Evolutionary conservation across 179 eudicot species (phyloP).

Genomic region (Vitellaria paradoxa): DNA sequence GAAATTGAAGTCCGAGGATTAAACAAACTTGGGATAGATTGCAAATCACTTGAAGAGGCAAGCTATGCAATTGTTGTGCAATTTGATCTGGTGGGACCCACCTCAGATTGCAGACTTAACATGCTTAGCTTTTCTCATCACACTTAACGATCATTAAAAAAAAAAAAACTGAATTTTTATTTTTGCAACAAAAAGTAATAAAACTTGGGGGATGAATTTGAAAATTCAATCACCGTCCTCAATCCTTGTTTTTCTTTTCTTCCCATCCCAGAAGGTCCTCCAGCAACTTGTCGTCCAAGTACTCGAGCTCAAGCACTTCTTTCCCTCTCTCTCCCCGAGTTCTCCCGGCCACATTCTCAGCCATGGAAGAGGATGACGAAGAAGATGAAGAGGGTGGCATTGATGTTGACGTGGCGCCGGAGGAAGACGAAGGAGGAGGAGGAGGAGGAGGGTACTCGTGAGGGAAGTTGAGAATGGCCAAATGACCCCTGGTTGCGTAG

Average conservation of each 20-base stretch:
- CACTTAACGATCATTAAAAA: neutral
- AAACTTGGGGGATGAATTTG: neutral
- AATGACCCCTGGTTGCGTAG: constrained; percentile 29
- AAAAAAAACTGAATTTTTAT: neutral
- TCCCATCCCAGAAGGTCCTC: constrained; percentile 34
- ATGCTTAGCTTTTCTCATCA: too few species aligned
- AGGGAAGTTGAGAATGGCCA: constrained; percentile 39
- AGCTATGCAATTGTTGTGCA: too few species aligned
- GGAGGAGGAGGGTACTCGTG: constrained; percentile 22
- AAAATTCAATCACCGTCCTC: neutral
- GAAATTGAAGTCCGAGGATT: too few species aligned
- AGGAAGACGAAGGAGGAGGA: constrained; percentile 1
- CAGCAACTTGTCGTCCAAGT: constrained; percentile 29
- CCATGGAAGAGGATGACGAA: neutral
- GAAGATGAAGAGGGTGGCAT: neutral
- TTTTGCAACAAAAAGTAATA: too few species aligned
- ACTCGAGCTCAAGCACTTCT: constrained; percentile 35
- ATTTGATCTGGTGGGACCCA: too few species aligned
- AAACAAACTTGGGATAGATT: too few species aligned
- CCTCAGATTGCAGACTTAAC: too few species aligned
- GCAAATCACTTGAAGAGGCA: too few species aligned
- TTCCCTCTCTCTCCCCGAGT: neutral
- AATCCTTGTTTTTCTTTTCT: neutral
- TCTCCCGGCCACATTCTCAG: neutral
- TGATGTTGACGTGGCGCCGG: neutral